Conservation (phyloP, 306 rosid genomes). For the Sphenostylis stenocarpa region DNA sequence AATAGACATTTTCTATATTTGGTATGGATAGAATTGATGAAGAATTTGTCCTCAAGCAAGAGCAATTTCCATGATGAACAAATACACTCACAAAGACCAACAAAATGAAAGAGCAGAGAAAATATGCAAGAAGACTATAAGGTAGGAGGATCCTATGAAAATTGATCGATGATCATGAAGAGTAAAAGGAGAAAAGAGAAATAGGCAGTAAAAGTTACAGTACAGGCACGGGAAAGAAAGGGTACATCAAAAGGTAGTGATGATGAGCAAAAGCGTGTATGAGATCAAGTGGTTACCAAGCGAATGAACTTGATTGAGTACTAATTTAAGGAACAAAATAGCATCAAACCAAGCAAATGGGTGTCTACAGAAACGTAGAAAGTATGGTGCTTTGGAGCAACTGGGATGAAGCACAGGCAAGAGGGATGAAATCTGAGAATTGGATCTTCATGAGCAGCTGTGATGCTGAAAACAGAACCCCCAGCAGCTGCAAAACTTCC, state of each 20-base stretch:
- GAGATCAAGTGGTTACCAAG: slow-evolving; percentile 50
- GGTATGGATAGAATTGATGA: neutral
- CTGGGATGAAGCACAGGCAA: slow-evolving; percentile 44
- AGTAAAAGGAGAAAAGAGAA: neutral
- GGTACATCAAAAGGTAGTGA: slow-evolving; percentile 36
- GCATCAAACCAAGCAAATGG: slow-evolving; percentile 40
- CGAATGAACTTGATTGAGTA: slow-evolving; percentile 34
- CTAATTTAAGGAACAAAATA: slow-evolving; percentile 23
- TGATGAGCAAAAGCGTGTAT: slow-evolving; percentile 25
- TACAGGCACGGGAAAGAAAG: neutral
- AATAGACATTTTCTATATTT: neutral
- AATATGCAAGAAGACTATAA: neutral
- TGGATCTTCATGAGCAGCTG: slow-evolving; percentile 46
- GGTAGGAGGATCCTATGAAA: slow-evolving; percentile 26
- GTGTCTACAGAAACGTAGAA: slow-evolving; percentile 37
- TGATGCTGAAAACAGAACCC: slow-evolving; percentile 15
- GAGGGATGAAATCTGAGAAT: slow-evolving; percentile 39
- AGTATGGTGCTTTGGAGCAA: slow-evolving; percentile 17
- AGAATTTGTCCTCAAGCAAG: slow-evolving; percentile 3
- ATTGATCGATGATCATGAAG: slow-evolving; percentile 20
- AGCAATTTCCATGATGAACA: neutral
- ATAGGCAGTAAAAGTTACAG: neutral
- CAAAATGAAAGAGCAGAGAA: neutral
- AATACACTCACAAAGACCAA: neutral
- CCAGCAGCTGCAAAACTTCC: slow-evolving; percentile 42